Evolutionary conservation across 2,329 filamentous ascomycete genomes (phyloP).

Genomic region (Exserohilum turcica): DNA sequence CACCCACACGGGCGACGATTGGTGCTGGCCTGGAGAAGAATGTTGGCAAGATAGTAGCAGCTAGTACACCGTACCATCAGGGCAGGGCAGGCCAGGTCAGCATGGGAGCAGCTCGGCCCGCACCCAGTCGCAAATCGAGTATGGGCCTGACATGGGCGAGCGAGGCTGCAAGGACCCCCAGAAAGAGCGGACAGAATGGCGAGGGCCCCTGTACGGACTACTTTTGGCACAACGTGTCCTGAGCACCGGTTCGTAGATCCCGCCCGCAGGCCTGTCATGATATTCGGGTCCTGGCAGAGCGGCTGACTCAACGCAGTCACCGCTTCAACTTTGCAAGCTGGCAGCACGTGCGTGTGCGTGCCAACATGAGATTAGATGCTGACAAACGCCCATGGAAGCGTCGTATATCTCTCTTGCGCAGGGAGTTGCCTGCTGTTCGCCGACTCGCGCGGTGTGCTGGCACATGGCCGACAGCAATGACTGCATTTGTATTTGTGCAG

Average conservation of each 20-base stretch:
- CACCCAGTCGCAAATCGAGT: slow-evolving; percentile 46
- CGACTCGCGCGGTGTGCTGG: neutral
- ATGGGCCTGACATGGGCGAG: slow-evolving; percentile 25
- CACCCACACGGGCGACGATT: slow-evolving; percentile 1
- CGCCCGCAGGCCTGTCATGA: slow-evolving; percentile 35
- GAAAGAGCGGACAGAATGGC: slow-evolving; percentile 20
- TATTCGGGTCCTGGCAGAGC: slow-evolving; percentile 13
- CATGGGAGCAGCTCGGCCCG: slow-evolving; percentile 41
- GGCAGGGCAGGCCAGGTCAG: slow-evolving; percentile 20
- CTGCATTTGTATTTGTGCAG: slow-evolving; percentile 21
- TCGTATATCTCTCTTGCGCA: neutral
- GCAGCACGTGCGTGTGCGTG: too few species aligned
- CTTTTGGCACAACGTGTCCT: slow-evolving; percentile 46
- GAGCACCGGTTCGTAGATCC: slow-evolving; percentile 48
- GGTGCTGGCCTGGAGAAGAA: slow-evolving; percentile 12
- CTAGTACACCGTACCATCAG: too few species aligned
- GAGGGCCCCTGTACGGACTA: slow-evolving; percentile 32
- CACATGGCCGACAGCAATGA: slow-evolving; percentile 5
- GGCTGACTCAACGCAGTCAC: slow-evolving; percentile 14
- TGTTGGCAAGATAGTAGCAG: slow-evolving; percentile 8
- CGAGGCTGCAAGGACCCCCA: slow-evolving; percentile 24
- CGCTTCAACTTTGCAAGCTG: neutral
- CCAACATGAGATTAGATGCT: slow-evolving; percentile 2
- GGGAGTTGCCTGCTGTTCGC: neutral
- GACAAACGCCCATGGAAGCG: neutral